Evolutionary conservation across 2,329 filamentous ascomycete species (phyloP), one percentile per base, ranked within the genome.

Genomic region (Claviceps fusiformis): DNA sequence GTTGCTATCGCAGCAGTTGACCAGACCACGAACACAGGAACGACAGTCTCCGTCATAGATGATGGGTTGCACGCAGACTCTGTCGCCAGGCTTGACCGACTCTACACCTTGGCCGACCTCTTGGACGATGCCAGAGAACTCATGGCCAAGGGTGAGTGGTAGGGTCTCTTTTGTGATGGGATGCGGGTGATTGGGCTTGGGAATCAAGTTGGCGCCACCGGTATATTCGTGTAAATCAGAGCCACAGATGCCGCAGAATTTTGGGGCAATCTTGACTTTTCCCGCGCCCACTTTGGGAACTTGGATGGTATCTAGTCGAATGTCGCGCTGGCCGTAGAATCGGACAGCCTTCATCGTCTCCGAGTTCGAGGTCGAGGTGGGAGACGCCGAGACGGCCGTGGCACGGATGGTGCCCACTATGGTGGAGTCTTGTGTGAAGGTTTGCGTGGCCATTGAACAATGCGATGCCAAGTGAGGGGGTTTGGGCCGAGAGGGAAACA

Each of bases 141-240:
- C 83, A 62, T 86, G 83, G 31, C 83, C 83, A 10, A 86, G 70
- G 0, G 75, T 81, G 10, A 85, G 72, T 3, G 82, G 83, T 41
- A 80, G 72, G 1, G 70, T 71, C 55, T 79, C 78, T 37, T 74
- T 70, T 0, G 81, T 85, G 27, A 85, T 65, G 2, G 75, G 75
- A 61, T 86, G 82, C 1, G 81, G 78, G 44, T 57, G 45, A 10
- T 54, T 43, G 3, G 79, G 78, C 1, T 75, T 73, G 3, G 66
- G 67, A 49, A 66, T 67, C 49, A 68, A 62, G 54, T 66, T 68
- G 5, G 67, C 63, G 5, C 65, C 67, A n/a, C 64, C 64, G 1
- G 66, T 53, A 39, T 67, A 68, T 47, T 68, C 66, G 44, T 65
- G 64, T 1, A 67, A 55, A 44, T 68, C 67, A 17, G 66, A 66